Percentiles rank a stretch among this genome's conserved stretches.
phyloP scores from a whole-genome alignment of 352 stramenopile genomes.

The Globisporangium viniferum region DNA sequence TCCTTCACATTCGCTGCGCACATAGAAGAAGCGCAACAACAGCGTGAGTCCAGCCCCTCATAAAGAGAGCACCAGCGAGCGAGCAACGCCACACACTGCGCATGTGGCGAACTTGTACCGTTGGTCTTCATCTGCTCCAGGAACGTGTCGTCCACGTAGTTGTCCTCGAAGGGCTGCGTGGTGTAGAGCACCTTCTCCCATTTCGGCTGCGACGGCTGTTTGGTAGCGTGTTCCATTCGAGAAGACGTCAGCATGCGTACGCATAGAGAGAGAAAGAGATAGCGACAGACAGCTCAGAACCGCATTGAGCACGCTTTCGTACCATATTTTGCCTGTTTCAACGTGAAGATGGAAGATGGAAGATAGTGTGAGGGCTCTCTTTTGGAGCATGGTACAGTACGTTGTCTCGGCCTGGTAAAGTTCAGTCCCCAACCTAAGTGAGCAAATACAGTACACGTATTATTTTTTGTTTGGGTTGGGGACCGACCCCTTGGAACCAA shows the following conservation, averaged over 20 bases:
- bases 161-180: conserved; percentile 86
- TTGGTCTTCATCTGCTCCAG: conserved; percentile 90
- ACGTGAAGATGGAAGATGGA: not conserved
- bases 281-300: not conserved
- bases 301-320: not conserved
- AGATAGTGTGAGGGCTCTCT: not conserved
- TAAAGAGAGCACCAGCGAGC: not conserved
- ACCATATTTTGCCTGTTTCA: conserved; percentile 7
- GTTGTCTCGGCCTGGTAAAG: not conserved
- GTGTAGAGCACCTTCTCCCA: conserved; percentile 90
- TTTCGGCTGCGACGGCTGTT: conserved; percentile 4
- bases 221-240: not conserved
- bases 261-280: not conserved
- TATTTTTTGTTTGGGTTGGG: conserved; percentile 12
- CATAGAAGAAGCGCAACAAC: not conserved
- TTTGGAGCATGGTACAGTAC: not conserved
- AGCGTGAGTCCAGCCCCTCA: not conserved
- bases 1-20: conserved; percentile 71
- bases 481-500: conserved; percentile 40
- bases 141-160: conserved; percentile 89
- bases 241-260: not conserved
- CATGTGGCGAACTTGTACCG: conserved; percentile 34
- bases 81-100: not conserved
- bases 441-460: not conserved
- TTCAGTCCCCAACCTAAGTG: not conserved